A percentile compares a stretch with the other conserved stretches of the same genome.
Conservation (phyloP, 1,284 basidiomycete species). For the Calocybe gambosa region DNA sequence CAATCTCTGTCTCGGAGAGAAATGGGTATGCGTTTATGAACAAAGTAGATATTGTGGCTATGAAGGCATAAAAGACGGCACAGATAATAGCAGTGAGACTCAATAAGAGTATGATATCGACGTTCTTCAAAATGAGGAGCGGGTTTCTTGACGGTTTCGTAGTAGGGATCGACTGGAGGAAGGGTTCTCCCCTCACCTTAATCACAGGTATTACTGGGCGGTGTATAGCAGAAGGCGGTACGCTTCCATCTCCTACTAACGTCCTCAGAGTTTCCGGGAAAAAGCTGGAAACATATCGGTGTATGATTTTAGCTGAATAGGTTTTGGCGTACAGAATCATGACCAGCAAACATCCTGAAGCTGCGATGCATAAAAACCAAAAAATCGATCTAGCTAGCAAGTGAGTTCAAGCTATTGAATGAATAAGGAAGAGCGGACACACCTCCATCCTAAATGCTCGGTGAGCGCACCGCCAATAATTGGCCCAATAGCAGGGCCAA, state of each 20-base stretch:
- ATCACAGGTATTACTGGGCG: conserved; percentile 53
- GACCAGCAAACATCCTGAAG: conserved; percentile 45
- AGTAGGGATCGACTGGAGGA: conserved; percentile 8
- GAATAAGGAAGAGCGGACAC: neutral
- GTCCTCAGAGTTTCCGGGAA: conserved; percentile 58
- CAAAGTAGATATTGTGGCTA: conserved; percentile 58
- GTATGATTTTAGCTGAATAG: neutral
- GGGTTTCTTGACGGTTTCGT: conserved; percentile 47
- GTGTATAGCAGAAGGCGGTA: conserved; percentile 40
- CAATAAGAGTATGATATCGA: conserved; percentile 61
- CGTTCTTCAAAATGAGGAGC: conserved; percentile 49
- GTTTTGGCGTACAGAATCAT: conserved; percentile 45
- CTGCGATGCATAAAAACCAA: conserved; percentile 69
- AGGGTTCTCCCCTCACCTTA: conserved; percentile 26
- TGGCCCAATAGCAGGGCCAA: conserved; percentile 48
- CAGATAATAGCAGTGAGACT: conserved; percentile 53
- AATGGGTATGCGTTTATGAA: conserved; percentile 55
- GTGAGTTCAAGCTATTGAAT: neutral
- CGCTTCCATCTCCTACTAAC: conserved; percentile 55
- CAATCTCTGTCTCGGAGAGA: conserved; percentile 57
- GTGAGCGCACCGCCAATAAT: conserved; percentile 56
- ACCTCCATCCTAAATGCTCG: conserved; percentile 62
- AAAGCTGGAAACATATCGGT: conserved; percentile 28
- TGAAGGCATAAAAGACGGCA: conserved; percentile 60
- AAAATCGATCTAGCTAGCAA: conserved; percentile 57